phyloP scores from a whole-genome alignment of 1,284 basidiomycete genomes.

The Puccinia hordei region DNA sequence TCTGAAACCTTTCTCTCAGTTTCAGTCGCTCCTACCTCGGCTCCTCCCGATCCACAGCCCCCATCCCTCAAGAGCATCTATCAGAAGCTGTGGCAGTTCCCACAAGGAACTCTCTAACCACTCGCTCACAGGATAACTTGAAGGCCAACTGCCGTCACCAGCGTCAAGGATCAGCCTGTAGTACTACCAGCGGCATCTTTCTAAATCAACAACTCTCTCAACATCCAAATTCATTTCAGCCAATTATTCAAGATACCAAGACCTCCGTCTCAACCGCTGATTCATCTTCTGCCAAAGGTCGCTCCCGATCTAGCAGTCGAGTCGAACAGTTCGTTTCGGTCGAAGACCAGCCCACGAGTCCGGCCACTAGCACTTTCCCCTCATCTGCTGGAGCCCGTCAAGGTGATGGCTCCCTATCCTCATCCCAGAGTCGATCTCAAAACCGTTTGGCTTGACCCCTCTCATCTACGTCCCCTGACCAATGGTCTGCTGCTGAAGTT shows the following conservation, averaged over 20 bases:
- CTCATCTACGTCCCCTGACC: conserved; percentile 63
- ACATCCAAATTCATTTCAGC: neutral
- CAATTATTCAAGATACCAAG: neutral
- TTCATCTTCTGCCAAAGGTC: conserved; percentile 38
- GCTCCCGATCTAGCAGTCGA: conserved; percentile 42
- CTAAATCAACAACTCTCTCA: conserved; percentile 35
- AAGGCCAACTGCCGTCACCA: neutral
- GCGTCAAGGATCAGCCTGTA: conserved; percentile 17
- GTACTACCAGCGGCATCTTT: conserved; percentile 51
- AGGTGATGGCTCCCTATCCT: conserved; percentile 29
- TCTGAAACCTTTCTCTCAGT: no score
- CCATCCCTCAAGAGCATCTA: conserved; percentile 6
- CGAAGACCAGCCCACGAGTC: conserved; percentile 40
- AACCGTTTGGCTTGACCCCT: conserved; percentile 4
- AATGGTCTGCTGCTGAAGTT: conserved; percentile 88
- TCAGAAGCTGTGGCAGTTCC: conserved; percentile 13
- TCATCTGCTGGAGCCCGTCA: conserved; percentile 20
- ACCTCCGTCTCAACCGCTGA: conserved; percentile 39
- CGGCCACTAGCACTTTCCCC: conserved; percentile 48
- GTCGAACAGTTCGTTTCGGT: neutral
- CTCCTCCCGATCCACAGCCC: conserved; percentile 1
- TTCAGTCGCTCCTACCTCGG: neutral
- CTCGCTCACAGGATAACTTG: conserved; percentile 7
- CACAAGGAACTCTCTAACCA: conserved; percentile 8
- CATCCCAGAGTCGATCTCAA: conserved; percentile 1